Evolutionary conservation across 805 yeast species (phyloP).

Genomic region (Zygosaccharomyces gambellarensis): DNA sequence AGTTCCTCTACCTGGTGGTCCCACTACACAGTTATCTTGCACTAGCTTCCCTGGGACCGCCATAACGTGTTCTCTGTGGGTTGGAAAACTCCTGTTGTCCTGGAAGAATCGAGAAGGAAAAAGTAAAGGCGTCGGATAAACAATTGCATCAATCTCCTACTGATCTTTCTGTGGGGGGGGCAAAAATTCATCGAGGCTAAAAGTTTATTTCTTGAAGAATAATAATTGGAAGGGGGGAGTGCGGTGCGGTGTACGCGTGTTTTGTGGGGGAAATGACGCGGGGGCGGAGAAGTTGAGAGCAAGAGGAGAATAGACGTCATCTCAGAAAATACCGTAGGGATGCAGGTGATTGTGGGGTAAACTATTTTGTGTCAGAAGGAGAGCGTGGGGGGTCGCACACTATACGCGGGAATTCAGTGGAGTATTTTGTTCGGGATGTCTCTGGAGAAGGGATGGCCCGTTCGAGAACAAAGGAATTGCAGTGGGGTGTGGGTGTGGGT

Average conservation of each 20-base stretch:
- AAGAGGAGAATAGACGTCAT: not conserved
- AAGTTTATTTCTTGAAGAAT: not conserved
- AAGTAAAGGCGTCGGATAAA: too few relatives aligned
- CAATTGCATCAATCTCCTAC: too few relatives aligned
- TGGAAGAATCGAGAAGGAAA: too few relatives aligned
- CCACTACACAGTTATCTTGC: too few relatives aligned
- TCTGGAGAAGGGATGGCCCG: not conserved
- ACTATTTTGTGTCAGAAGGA: not conserved
- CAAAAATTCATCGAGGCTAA: not conserved
- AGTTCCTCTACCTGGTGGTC: too few relatives aligned
- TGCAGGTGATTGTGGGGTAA: not conserved
- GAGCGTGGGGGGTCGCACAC: not conserved
- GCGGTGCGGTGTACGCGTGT: not conserved
- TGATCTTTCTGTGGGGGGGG: not conserved
- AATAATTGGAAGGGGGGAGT: too few relatives aligned
- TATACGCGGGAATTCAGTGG: not conserved
- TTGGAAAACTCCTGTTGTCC: too few relatives aligned
- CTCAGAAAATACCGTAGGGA: not conserved
- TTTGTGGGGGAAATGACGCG: not conserved
- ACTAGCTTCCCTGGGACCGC: too few relatives aligned
- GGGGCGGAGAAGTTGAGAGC: not conserved
- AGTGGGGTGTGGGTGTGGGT: not conserved
- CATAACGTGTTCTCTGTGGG: too few relatives aligned
- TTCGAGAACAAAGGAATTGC: not conserved
- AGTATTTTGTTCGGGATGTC: too few relatives aligned